Base-by-base conservation (phyloP, 306 rosid species). In the Boehmeria nivea region DNA sequence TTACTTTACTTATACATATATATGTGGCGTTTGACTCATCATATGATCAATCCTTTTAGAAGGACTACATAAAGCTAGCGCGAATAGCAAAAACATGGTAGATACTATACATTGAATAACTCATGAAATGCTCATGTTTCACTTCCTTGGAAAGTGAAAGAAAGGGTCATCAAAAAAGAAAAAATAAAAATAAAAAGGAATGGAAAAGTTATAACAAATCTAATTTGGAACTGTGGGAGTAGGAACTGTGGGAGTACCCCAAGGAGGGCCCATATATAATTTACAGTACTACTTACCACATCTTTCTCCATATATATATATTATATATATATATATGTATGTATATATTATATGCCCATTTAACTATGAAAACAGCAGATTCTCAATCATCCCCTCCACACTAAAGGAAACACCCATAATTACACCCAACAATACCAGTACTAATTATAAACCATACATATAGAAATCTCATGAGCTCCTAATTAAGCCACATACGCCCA, bases 341-440 rank as follows among this genome's bases (percentile, higher is more conserved):
- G 38, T 27, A 34, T 43, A 51, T 43, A 56, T 16, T 20, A 31
- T 31, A 31, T 31, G 65, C 71, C 70, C 74, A 23, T 61, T 75
- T 69, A 67, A 78, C 76, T 72, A 67, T 64, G 57, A 66, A 63
- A 73, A 74, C 65, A 68, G 71, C 61, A 82, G 86, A 82, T 76
- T 77, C 83, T 77, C 87, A 82, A 86, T 86, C 81, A 86, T 86
- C 81, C 43, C 74, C 59, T 82, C 95, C 95, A 86, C 82, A 69
- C 70, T 71, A 54, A 54, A 65, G 80, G 83, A 69, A 83, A 86
- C 83, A 80, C 65, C 62, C 83, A 86, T 86, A 62, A 86, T 86
- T 83, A 81, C 85, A 78, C 90, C 95, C 95, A 86, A 73, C 84
- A 79, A 64, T 60, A 61, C 75, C 72, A 54, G 59, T 59, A 67